Conservation (phyloP, 2,329 filamentous ascomycete genomes). For the Fusarium bulbicola region DNA sequence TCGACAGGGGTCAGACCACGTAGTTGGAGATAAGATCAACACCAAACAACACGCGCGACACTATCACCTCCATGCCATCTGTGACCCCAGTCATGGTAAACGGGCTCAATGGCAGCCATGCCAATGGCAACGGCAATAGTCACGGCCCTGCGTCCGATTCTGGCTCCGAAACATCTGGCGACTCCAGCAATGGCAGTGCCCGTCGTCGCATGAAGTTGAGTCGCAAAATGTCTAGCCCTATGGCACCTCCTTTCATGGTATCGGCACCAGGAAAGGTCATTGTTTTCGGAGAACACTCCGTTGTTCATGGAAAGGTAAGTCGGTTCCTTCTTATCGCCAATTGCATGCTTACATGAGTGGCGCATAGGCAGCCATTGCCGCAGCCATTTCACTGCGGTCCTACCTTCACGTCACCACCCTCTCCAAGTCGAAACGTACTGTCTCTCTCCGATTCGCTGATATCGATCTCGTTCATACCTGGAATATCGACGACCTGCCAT, state of each 20-base stretch:
- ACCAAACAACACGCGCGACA: conserved; percentile 22
- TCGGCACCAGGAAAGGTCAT: conserved; percentile 98
- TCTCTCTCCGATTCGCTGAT: conserved; percentile 90
- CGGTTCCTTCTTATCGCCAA: background rate
- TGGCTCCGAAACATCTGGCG: conserved; percentile 39
- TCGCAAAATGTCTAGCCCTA: conserved; percentile 69
- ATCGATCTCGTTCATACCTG: conserved; percentile 90
- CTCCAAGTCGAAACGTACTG: conserved; percentile 88
- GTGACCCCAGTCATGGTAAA: conserved; percentile 34
- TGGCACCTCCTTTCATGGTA: conserved; percentile 95
- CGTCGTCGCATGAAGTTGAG: conserved; percentile 52
- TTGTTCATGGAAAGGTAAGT: conserved; percentile 91
- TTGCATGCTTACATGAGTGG: conserved; percentile 32
- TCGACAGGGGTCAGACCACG: conserved; percentile 9
- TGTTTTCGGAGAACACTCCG: conserved; percentile 96
- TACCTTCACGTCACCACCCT: conserved; percentile 96
- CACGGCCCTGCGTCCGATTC: conserved; percentile 36
- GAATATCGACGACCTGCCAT: conserved; percentile 92
- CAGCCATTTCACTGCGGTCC: conserved; percentile 91
- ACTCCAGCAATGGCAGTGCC: conserved; percentile 48
- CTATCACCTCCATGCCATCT: conserved; percentile 33
- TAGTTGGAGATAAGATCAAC: conserved; percentile 17
- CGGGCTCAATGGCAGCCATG: conserved; percentile 36
- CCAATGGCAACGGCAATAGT: conserved; percentile 9
- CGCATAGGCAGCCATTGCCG: conserved; percentile 84